phyloP scores from a whole-genome alignment of 345 rosid genomes.

The Passiflora organensis region DNA sequence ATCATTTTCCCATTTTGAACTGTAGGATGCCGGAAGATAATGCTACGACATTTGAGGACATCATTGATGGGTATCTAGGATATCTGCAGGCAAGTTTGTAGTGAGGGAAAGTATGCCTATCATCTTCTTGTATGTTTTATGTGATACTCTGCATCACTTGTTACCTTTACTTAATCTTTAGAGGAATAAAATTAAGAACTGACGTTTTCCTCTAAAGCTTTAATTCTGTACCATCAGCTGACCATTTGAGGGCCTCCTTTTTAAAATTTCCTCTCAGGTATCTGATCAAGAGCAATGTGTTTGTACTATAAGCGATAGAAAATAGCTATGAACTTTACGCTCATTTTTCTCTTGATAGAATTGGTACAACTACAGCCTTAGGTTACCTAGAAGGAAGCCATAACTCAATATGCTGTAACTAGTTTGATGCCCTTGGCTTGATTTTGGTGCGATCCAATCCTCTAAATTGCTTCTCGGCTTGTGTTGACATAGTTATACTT shows the following conservation, averaged over 20 bases:
- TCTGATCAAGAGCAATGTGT: too few relatives aligned
- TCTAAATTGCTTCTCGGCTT: too few relatives aligned
- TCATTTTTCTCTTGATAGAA: too few relatives aligned
- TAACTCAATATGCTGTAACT: background rate
- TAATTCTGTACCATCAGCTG: too few relatives aligned
- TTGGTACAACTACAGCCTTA: background rate
- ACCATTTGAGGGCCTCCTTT: too few relatives aligned
- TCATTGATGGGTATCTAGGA: slow-evolving; percentile 84
- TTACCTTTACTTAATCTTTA: background rate
- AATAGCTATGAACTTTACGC: too few relatives aligned
- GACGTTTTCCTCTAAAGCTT: too few relatives aligned
- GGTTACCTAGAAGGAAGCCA: background rate
- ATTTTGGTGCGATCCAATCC: background rate
- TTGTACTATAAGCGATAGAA: too few relatives aligned
- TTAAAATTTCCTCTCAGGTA: too few relatives aligned
- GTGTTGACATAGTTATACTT: too few relatives aligned
- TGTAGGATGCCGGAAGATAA: slow-evolving; percentile 63
- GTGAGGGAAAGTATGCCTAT: background rate
- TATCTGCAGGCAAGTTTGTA: slow-evolving; percentile 61
- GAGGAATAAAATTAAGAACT: too few relatives aligned
- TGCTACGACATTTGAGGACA: slow-evolving; percentile 73
- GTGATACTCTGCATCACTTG: background rate
- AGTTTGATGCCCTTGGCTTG: background rate
- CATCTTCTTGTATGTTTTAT: too few relatives aligned
- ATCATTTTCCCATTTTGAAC: slow-evolving; percentile 8